Base-by-base conservation (phyloP, 2,329 filamentous ascomycete genomes). In the Thelonectria rubi region DNA sequence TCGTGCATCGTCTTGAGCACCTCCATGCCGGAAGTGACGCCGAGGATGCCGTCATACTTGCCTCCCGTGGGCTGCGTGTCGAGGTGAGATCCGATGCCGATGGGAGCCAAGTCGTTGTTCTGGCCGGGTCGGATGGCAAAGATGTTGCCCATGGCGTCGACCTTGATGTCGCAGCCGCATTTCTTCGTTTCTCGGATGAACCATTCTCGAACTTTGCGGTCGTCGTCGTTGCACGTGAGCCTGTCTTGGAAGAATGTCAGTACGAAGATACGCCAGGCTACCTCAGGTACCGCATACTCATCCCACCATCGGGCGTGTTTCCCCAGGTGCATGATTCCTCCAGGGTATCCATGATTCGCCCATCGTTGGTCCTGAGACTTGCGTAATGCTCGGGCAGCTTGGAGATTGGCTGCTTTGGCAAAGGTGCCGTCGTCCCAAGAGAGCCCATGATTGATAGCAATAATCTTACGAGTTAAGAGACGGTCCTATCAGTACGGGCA, bases 71-170 rank as follows among this genome's bases (percentile, higher is more conserved):
- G 85, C 66, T 88, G 86, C 0, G 86, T 88, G 71, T 89, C 87
- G 2, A 89, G 75, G 74, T 93, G 90, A 9, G 86, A 90, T 5
- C 90, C 90, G 12, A 86, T 88, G 65, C 86, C 89, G 1, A 88
- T 90, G 2, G 90, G 83, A 9, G 86, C 82, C 2, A 84, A 86
- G 32, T 84, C 81, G 18, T 82, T 79, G 49, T 77, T 76, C 57
- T 83, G 77, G 1, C 91, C 91, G 4, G 87, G 84, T 5, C 89
- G 83, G 4, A 91, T 81, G 1, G 91, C 89, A 72, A 94, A 94
- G 10, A 61, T 91, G 67, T 94, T 94, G n/a, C 91, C 91, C 88
- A 94, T 93, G 48, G 85, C 80, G 73, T 94, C 91, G 7, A 92
- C 77, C 0, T 83, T 88, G 9, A 91, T 82, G 8, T 82, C 80